Evolutionary conservation across 2,329 filamentous ascomycete species (phyloP), one percentile per base, ranked within the genome.

Genomic region (Fonsecaea pedrosoi): DNA sequence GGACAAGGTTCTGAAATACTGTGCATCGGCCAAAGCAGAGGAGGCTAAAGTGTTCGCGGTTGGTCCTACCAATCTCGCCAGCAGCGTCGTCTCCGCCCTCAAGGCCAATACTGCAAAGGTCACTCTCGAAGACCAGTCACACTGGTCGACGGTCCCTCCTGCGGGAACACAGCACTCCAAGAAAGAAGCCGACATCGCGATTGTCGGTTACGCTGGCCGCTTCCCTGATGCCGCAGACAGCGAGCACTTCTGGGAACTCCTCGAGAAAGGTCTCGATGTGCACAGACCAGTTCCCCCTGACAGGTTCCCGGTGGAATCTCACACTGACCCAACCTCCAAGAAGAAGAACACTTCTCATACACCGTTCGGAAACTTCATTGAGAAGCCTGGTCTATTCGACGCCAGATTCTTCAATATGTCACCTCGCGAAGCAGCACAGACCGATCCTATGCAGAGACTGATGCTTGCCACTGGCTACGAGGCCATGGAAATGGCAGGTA

Each of bases 371-470:
- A 92, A 90, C 80, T 93, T 88, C 79, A 86, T 92, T 71, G 87
- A 92, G 69, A 86, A 92, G 68, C 90, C 91, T 0, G 90, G 90
- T 63, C 82, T 90, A 56, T 94, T 94, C 74, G 91, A 94, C 73
- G 89, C 90, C n/a, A 84, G 89, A 0, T 94, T 94, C 80, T 94
- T 94, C 85, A 92, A 92, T 78, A 93, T 94, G 89, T 93, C 90
- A 40, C 90, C 91, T 5, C 87, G 90, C 72, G 91, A 94, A 78
- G 92, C 92, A 34, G 86, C 87, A 60, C 90, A 93, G 75, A 92
- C 90, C 1, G 91, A 94, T 75, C 92, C 92, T 0, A 92, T 92
- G 85, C 91, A 92, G 76, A 86, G 92, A 72, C 83, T 94, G 71
- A 89, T 90, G 2, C 80, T 95, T 25, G 86, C 89, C 8, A 92